Conservation (phyloP, 2,329 filamentous ascomycete genomes). For the Alternaria sp. region DNA sequence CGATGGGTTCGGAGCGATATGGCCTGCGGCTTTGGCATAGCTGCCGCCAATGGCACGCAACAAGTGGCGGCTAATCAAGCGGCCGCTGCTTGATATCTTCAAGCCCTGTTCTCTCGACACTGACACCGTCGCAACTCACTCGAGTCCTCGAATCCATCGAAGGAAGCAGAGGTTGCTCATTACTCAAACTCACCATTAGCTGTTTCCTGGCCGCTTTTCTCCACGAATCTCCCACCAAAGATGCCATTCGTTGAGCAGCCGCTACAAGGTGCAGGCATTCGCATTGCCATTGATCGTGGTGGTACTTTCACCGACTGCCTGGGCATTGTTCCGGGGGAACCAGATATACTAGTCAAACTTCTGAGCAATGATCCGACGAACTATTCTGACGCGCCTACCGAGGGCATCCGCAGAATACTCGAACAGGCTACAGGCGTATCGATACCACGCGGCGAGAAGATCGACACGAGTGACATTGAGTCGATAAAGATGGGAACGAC, state of each 20-base stretch:
- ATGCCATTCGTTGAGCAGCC: constrained; percentile 24
- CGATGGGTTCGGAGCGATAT: background rate
- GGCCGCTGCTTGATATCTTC: background rate
- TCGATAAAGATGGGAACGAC: constrained; percentile 35
- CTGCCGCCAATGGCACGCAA: background rate
- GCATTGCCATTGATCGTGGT: constrained; percentile 35
- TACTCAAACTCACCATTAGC: too few species aligned
- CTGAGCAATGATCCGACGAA: constrained; percentile 41
- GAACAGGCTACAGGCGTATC: constrained; percentile 25
- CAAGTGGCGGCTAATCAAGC: background rate
- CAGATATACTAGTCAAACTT: constrained; percentile 43
- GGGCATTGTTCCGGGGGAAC: constrained; percentile 25
- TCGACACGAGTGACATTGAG: constrained; percentile 31
- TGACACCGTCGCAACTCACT: background rate
- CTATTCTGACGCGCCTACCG: constrained; percentile 45
- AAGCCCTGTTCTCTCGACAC: background rate
- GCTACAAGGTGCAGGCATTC: constrained; percentile 16
- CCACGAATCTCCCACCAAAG: too few species aligned
- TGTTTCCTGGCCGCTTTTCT: too few species aligned
- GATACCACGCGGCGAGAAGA: constrained; percentile 31
- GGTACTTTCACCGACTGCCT: constrained; percentile 44
- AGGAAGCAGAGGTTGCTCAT: background rate
- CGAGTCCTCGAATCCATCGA: background rate
- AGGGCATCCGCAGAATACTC: constrained; percentile 45
- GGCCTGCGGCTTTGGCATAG: background rate